A percentile compares a stretch with the other conserved stretches of the same genome.
phyloP scores from a whole-genome alignment of 2,329 filamentous ascomycete genomes.

The Paecilomyces formosus region DNA sequence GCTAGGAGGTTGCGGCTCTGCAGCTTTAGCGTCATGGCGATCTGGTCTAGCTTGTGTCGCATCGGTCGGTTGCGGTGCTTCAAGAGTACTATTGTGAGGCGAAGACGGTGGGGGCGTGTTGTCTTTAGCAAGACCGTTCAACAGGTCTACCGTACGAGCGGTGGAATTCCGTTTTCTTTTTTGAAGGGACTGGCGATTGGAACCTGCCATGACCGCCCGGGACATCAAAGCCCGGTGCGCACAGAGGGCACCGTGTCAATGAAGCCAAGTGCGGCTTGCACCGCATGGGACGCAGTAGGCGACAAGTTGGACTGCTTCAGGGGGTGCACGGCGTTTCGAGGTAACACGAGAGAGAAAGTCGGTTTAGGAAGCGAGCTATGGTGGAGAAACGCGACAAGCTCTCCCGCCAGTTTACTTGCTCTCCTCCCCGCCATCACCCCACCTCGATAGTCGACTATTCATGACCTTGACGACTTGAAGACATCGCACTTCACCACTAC shows the following conservation, averaged over 20 bases:
- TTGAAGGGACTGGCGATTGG: not conserved
- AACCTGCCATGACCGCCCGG: not conserved
- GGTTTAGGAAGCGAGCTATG: not conserved
- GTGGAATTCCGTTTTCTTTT: slow-evolving; percentile 9
- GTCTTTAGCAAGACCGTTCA: slow-evolving; percentile 13
- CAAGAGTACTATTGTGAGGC: not conserved
- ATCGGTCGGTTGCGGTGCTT: not conserved
- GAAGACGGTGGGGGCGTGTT: not conserved
- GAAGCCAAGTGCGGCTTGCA: not conserved
- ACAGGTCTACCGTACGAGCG: slow-evolving; percentile 9
- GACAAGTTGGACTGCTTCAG: not conserved
- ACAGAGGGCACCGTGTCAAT: not conserved
- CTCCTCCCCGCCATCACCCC: not conserved
- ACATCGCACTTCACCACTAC: not conserved
- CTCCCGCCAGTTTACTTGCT: not conserved
- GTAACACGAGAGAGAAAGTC: not conserved
- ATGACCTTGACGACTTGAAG: not conserved
- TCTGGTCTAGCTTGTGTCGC: not conserved
- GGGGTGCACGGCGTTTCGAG: not conserved
- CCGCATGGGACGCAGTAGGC: not conserved
- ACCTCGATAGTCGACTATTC: not conserved
- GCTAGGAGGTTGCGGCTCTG: not conserved
- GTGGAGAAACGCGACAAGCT: not conserved
- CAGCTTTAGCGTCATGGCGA: not conserved
- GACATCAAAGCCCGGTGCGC: not conserved